Percentiles rank a stretch among this genome's conserved stretches.
phyloP scores from a whole-genome alignment of 129 eudicot species.

The sunflower (Helianthus annuus) region HanXRQr2.0-SUNRISE NC_035440.2:22080051-22080550 shows the following conservation, averaged over 20 bases:
- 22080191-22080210: neutral
- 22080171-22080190: neutral
- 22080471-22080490: too few species aligned
- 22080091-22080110: slow-evolving; percentile 33
- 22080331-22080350: neutral
- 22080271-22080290: neutral
- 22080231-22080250: neutral
- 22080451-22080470: too few species aligned
- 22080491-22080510: too few species aligned
- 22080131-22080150: neutral
- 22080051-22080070: neutral
- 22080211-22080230: too few species aligned
- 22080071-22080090: neutral
- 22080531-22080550: too few species aligned
- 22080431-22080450: too few species aligned
- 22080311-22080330: neutral
- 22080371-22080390: too few species aligned
- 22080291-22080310: neutral
- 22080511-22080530: too few species aligned
- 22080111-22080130: neutral
- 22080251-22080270: neutral
- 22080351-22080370: neutral
- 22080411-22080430: too few species aligned
- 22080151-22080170: slow-evolving; percentile 1
- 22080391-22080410: too few species aligned